Conservation (phyloP, 2,329 filamentous ascomycete species). For the Helotiales sp. region DNA sequence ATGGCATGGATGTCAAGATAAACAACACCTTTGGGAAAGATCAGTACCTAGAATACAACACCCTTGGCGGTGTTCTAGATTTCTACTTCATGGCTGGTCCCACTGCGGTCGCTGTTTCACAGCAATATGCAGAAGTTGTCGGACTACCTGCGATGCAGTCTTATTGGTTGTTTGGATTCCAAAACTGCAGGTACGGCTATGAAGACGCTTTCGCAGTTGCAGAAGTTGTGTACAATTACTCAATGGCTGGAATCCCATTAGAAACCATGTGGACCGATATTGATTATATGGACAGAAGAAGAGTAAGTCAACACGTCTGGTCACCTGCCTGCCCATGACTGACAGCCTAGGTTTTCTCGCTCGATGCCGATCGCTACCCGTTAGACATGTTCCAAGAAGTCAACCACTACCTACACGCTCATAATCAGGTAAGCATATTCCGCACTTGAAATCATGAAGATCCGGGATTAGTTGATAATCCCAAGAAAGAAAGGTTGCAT, state of each 20-base stretch:
- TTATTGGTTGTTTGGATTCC: conserved; percentile 67
- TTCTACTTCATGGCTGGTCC: conserved; percentile 69
- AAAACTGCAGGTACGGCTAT: conserved; percentile 70
- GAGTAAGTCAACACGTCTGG: conserved; percentile 37
- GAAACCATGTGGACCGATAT: conserved; percentile 74
- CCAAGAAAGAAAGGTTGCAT: too few species aligned
- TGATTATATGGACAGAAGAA: conserved; percentile 60
- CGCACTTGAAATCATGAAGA: too few species aligned
- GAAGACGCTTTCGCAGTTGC: conserved; percentile 66
- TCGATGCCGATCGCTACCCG: conserved; percentile 68
- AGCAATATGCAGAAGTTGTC: conserved; percentile 62
- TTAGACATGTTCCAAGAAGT: conserved; percentile 66
- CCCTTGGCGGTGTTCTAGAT: conserved; percentile 77
- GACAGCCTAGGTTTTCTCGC: conserved; percentile 57
- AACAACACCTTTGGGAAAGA: conserved; percentile 59
- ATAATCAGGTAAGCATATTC: too few species aligned
- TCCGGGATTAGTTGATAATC: too few species aligned
- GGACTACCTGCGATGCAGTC: conserved; percentile 65
- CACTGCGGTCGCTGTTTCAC: conserved; percentile 60
- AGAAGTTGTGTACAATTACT: conserved; percentile 72
- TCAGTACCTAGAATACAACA: conserved; percentile 79
- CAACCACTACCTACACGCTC: conserved; percentile 67
- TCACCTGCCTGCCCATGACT: not conserved
- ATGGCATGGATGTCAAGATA: conserved; percentile 79
- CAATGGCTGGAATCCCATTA: conserved; percentile 65